phyloP scores from a whole-genome alignment of 768 basidiomycete genomes.

The Tulasnella calospora region DNA sequence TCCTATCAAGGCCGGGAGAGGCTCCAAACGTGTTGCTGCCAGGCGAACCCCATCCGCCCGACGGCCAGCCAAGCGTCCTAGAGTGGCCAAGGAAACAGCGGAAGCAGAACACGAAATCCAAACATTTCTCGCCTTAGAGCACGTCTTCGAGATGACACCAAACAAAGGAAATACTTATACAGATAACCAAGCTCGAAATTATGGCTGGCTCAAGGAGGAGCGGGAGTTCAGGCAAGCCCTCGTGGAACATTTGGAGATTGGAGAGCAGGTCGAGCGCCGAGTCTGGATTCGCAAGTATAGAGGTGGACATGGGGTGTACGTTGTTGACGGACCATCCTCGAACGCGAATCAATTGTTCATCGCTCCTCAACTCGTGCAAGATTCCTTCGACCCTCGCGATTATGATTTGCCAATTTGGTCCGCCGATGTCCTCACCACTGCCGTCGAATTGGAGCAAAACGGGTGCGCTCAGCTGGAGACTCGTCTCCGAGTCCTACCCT shows the following conservation, averaged over 20 bases:
- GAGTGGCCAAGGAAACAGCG: not conserved
- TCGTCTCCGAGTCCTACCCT: not conserved
- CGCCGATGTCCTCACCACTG: not conserved
- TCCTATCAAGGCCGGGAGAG: not conserved
- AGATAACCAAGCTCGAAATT: not conserved
- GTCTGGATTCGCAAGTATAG: not conserved
- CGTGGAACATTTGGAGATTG: not conserved
- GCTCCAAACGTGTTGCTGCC: not conserved
- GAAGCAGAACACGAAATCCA: not conserved
- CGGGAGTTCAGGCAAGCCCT: not conserved
- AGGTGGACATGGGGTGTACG: not conserved
- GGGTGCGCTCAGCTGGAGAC: not conserved
- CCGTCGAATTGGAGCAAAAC: conserved; percentile 1
- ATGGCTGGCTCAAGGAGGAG: not conserved
- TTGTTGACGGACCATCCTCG: not conserved
- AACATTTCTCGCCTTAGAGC: not conserved
- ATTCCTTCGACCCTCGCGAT: not conserved
- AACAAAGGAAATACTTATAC: not conserved
- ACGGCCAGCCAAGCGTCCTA: not conserved
- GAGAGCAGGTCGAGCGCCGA: not conserved
- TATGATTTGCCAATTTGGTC: not conserved
- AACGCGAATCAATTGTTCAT: not conserved
- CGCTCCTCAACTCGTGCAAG: not conserved
- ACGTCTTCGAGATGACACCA: not conserved
- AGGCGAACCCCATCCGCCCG: not conserved